phyloP scores from a whole-genome alignment of 805 yeast genomes.

The Wickerhamomyces xylosicus region DNA sequence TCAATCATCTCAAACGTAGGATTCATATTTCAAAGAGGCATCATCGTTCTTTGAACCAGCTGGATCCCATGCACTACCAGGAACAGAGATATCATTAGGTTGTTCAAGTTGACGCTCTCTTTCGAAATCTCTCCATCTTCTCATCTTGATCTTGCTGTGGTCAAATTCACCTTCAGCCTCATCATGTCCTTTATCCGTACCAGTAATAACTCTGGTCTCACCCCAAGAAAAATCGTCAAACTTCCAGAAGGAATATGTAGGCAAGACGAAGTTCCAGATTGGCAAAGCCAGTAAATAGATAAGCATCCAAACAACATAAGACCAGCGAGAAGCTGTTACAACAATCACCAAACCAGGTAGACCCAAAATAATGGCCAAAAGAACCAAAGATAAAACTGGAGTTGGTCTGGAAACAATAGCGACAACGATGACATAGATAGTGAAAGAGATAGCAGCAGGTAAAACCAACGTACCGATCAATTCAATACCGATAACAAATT shows the following conservation, averaged over 20 bases:
- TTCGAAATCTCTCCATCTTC: slow-evolving; percentile 92
- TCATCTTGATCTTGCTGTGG: slow-evolving; percentile 82
- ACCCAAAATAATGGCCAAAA: slow-evolving; percentile 74
- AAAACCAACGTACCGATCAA: slow-evolving; percentile 79
- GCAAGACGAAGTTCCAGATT: slow-evolving; percentile 88
- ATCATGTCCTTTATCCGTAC: slow-evolving; percentile 61
- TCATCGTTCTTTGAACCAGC: not conserved
- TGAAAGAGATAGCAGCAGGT: slow-evolving; percentile 81
- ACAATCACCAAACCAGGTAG: slow-evolving; percentile 77
- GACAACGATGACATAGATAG: slow-evolving; percentile 64
- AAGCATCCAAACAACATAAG: slow-evolving; percentile 69
- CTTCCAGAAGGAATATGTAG: slow-evolving; percentile 85
- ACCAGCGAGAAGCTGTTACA: slow-evolving; percentile 64
- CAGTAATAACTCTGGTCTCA: slow-evolving; percentile 74
- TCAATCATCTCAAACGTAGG: too few relatives aligned
- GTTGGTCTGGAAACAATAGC: slow-evolving; percentile 69
- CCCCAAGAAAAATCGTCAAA: slow-evolving; percentile 97
- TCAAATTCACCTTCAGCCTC: slow-evolving; percentile 78
- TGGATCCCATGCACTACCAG: slow-evolving; percentile 20
- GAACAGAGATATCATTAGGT: slow-evolving; percentile 11
- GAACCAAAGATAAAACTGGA: slow-evolving; percentile 64
- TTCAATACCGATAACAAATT: slow-evolving; percentile 77
- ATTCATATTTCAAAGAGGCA: not conserved
- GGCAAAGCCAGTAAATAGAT: slow-evolving; percentile 76
- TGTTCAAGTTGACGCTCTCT: slow-evolving; percentile 31